These are phyloP conservation scores for Isatis lusitanica DNA, from an alignment of 441 rosid genomes.

Conservation along the genomic window DNA sequence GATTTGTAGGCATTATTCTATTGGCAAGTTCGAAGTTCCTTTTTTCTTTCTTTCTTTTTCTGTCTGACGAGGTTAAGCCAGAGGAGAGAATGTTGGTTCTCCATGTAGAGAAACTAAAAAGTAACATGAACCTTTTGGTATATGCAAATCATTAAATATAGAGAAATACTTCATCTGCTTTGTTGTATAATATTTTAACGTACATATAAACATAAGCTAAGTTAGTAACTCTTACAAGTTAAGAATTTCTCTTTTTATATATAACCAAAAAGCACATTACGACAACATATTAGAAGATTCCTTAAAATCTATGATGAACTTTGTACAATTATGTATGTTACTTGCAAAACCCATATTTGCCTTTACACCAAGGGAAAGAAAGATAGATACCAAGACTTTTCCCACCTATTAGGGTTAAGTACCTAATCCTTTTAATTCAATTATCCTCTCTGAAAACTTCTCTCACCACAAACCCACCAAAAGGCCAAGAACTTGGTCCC, in stretches of 20 bases:
- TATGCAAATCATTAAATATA: conserved; percentile 13
- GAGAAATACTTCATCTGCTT: not conserved
- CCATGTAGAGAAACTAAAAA: conserved; percentile 22
- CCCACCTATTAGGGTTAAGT: conserved; percentile 46
- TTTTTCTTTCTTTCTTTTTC: not conserved
- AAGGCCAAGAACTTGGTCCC: conserved; percentile 13
- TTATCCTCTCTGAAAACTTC: not conserved
- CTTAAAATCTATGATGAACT: conserved; percentile 25
- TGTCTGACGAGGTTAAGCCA: conserved; percentile 24
- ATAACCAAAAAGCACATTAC: not conserved
- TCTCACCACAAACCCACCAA: not conserved
- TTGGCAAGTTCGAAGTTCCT: conserved; percentile 14
- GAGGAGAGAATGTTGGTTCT: conserved; percentile 27
- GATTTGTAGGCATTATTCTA: conserved; percentile 26
- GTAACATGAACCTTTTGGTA: conserved; percentile 20
- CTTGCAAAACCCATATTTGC: conserved; percentile 19
- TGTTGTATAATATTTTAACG: not conserved
- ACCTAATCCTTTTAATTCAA: conserved; percentile 33
- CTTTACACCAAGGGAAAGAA: conserved; percentile 55
- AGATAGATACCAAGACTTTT: conserved; percentile 85
- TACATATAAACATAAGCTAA: conserved; percentile 2
- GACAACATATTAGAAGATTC: conserved; percentile 11
- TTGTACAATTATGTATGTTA: conserved; percentile 13
- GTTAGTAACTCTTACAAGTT: conserved; percentile 30
- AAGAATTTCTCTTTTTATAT: conserved; percentile 15